Evolutionary conservation across 1,284 basidiomycete species (phyloP).

Genomic region (Leccinum pallidistipes): DNA sequence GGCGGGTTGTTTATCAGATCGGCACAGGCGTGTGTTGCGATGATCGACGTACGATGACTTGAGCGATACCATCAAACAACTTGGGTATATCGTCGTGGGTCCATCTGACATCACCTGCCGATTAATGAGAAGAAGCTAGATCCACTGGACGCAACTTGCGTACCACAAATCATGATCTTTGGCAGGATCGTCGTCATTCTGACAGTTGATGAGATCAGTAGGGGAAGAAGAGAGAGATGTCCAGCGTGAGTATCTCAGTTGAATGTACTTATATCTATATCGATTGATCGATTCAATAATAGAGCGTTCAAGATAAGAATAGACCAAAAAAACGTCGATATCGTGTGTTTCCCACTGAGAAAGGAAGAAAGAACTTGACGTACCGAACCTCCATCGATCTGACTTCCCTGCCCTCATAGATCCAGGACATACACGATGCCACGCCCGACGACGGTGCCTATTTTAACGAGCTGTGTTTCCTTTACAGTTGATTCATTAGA

Average conservation of each 20-base stretch:
- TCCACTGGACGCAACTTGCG: neutral
- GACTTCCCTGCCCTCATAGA: constrained; percentile 4
- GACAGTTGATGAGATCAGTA: constrained; percentile 1
- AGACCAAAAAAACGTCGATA: too few relatives aligned
- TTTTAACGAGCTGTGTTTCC: neutral
- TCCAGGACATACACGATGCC: neutral
- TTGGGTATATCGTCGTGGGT: constrained; percentile 69
- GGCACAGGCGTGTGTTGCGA: neutral
- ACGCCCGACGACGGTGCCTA: neutral
- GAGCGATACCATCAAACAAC: constrained; percentile 66
- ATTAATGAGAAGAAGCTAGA: neutral
- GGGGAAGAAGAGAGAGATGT: neutral
- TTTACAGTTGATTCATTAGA: too few relatives aligned
- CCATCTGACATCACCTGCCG: constrained; percentile 70
- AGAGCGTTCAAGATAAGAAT: neutral
- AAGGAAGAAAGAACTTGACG: too few relatives aligned
- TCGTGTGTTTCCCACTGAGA: neutral
- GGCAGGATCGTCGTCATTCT: constrained; percentile 15
- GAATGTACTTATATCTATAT: neutral
- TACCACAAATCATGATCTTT: constrained; percentile 30
- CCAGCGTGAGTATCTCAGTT: neutral
- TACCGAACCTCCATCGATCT: neutral
- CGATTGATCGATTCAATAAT: neutral
- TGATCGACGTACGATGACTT: constrained; percentile 41
- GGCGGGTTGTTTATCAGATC: neutral